Evolutionary conservation across 768 basidiomycete genomes (phyloP), one percentile per base, ranked within the genome.

Genomic region (Myochromella boudieri): DNA sequence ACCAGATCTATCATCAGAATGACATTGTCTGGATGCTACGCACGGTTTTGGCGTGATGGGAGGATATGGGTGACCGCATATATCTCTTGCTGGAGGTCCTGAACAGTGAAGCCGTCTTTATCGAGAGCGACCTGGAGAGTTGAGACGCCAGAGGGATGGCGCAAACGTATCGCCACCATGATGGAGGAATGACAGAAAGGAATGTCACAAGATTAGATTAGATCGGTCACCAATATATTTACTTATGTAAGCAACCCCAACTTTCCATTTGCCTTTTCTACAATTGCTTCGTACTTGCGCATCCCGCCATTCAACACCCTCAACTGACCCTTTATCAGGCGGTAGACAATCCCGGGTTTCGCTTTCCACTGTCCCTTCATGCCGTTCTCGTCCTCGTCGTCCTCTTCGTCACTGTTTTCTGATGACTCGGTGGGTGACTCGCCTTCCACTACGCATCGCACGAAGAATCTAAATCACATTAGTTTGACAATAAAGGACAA

Each of bases 101-200:
- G 77, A 3, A 97, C 84, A 1, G 87, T 85, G 39, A 78, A 74
- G 37, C 67, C 60, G 20, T 71, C 61, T 36, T 56, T 51, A 45
- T 81, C 74, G 53, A 85, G 67, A 46, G 85, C 76, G 28, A 93
- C 66, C 37, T 91, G 76, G 46, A 97, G 70, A 7, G 91, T 91
- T 6, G 84, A 71, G 22, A 90, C 81, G 24, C 94, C 94, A 59
- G 85, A 80, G 11, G 94, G 89, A 65, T 94, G 87, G 50, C 94
- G 80, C 3, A 97, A 71, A 20, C 94, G 85, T 29, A 95, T 54
- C 34, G 81, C 78, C 6, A 82, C 78, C 89, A 91, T 90, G 44
- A 47, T 51, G 32, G 25, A 43, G 25, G 22, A 39, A 14, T 25
- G 36, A 15, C 15, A 18, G 44, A 29, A 9, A 14, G 32, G 24